Base-by-base conservation (phyloP, 768 basidiomycete species). In the Myochromella boudieri region DNA sequence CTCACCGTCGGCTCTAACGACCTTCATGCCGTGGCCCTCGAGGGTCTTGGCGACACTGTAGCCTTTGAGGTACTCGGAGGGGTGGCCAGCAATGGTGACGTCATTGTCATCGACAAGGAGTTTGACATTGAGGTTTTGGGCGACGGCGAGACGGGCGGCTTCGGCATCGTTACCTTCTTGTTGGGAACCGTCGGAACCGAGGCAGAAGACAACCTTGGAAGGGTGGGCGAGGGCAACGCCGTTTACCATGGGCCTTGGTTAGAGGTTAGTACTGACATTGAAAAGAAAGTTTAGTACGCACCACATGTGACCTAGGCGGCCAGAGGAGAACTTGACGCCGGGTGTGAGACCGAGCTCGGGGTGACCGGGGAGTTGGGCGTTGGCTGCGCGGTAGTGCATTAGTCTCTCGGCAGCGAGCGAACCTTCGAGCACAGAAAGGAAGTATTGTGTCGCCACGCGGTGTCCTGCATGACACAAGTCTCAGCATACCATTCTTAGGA, bases 251-350 rank as follows among this genome's bases (percentile, higher is more conserved):
- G 91, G 84, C 78, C 77, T 78, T 54, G n/a, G n/a, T n/a, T n/a
- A n/a, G n/a, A n/a, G n/a, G n/a, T n/a, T n/a, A n/a, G n/a, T n/a
- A n/a, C n/a, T n/a, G n/a, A n/a, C n/a, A n/a, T n/a, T n/a, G n/a
- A n/a, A n/a, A n/a, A n/a, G n/a, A n/a, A n/a, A n/a, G n/a, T 6
- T 6, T 34, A 29, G 2, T 33, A 61, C 71, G 40, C 52, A 76
- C 91, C 91, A 94, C 78, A 92, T 82, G 66, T 94, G 91, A 1
- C 91, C 91, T 15, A 94, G 78, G 61, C 91, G 86, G n/a, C 91
- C 91, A 1, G 91, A 93, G 2, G 91, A 92, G 69, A 94, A 94
- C 67, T 91, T 91, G 68, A 94, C 81, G 22, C 91, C 91, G n/a
- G 91, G 91, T 0, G 91, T 93, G 49, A 93, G 73, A 18, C 91